Conservation (phyloP, 306 rosid species). For the Luffa acutangula region DNA sequence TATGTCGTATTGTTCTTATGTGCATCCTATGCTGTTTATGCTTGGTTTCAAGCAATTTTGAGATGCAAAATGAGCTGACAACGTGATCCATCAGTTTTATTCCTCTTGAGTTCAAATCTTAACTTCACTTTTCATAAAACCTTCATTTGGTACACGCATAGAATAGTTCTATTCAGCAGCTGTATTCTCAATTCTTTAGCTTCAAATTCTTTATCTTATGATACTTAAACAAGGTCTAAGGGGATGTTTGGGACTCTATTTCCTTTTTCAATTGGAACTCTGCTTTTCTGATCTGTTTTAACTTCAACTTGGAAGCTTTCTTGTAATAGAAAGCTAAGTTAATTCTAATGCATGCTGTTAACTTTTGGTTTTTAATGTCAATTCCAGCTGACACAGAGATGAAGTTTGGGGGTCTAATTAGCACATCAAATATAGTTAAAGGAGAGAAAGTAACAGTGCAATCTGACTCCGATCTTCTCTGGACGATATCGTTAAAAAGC, state of each 20-base stretch:
- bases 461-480: conserved; percentile 89
- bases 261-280: background rate
- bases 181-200: background rate
- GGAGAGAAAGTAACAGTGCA: conserved; percentile 61
- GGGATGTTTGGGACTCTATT: background rate
- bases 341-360: background rate
- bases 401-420: conserved; percentile 81
- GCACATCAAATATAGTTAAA: conserved; percentile 71
- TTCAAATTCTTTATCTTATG: background rate
- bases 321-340: background rate
- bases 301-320: background rate
- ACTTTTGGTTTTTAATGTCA: conserved; percentile 8
- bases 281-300: background rate
- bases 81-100: background rate
- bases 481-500: conserved; percentile 81
- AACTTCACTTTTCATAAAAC: background rate
- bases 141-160: background rate
- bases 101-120: background rate
- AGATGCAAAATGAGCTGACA: background rate
- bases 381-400: conserved; percentile 60
- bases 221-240: background rate
- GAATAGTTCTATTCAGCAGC: background rate
- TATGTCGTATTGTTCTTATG: background rate
- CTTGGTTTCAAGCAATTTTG: conserved; percentile 1
- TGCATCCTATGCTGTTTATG: background rate